phyloP scores from a whole-genome alignment of 352 stramenopile genomes.

The Phytophthora brassicae region DNA sequence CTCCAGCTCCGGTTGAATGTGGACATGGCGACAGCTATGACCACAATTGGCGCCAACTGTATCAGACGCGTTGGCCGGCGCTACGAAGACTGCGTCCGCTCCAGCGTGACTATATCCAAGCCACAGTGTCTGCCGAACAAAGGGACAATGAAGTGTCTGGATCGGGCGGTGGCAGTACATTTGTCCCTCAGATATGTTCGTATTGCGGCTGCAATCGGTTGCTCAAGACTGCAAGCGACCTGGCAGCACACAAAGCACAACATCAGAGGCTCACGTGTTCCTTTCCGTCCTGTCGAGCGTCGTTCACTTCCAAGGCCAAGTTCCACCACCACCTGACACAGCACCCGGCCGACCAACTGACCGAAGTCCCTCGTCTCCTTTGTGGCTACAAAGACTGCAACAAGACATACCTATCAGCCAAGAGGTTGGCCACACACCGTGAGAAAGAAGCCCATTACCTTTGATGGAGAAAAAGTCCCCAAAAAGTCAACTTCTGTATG shows the following conservation, averaged over 20 bases:
- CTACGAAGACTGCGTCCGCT: conserved; percentile 27
- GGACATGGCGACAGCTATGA: conserved; percentile 30
- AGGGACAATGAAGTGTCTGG: background rate
- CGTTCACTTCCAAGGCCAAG: conserved; percentile 29
- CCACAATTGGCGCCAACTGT: conserved; percentile 42
- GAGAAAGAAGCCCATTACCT: conserved; percentile 15
- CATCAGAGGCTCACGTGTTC: conserved; percentile 38
- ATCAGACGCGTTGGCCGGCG: conserved; percentile 26
- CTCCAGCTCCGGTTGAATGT: conserved; percentile 22
- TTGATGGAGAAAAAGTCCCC: too few species aligned
- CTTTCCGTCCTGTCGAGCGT: conserved; percentile 29
- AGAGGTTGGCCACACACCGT: conserved; percentile 37
- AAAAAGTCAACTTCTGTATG: background rate
- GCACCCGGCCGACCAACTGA: background rate
- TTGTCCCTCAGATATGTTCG: conserved; percentile 36
- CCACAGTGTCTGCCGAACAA: background rate
- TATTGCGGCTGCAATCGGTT: conserved; percentile 42
- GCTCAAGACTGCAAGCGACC: conserved; percentile 26
- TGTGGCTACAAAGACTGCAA: conserved; percentile 35
- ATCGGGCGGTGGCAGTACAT: conserved; percentile 5
- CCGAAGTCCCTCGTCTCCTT: conserved; percentile 4
- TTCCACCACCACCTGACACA: conserved; percentile 34
- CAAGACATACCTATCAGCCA: conserved; percentile 46
- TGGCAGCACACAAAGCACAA: conserved; percentile 20
- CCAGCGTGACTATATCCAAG: conserved; percentile 21